Percentiles rank a stretch among this genome's conserved stretches.
Conservation (phyloP, 176 grass and related monocot genomes). For the Ampelocalamus luodianensis region DNA sequence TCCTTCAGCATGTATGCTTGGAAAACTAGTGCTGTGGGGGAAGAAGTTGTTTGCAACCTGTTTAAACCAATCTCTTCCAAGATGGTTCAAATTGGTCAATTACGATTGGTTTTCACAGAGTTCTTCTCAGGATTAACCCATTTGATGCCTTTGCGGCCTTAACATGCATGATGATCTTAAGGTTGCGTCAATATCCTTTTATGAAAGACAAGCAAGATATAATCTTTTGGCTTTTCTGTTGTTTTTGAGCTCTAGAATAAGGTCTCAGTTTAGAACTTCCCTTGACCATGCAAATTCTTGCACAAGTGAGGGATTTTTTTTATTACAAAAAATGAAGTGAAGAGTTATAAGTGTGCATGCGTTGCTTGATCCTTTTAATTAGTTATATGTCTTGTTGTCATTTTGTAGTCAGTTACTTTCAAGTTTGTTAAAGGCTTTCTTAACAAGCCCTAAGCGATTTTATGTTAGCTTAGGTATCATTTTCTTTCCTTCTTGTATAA, state of each 20-base stretch:
- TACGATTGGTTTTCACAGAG: background rate
- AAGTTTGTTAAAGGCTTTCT: conserved; percentile 55
- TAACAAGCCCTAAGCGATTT: background rate
- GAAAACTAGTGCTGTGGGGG: background rate
- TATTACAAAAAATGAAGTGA: no score
- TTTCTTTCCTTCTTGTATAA: conserved; percentile 24
- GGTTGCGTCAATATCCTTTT: background rate
- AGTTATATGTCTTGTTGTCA: background rate
- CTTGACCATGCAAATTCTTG: background rate
- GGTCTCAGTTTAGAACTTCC: background rate
- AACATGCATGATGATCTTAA: background rate
- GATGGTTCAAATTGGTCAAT: background rate
- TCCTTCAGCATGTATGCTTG: background rate
- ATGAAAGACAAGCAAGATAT: background rate
- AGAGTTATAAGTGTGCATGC: background rate
- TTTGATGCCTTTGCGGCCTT: background rate
- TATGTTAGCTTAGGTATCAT: conserved; percentile 27
- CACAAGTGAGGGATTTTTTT: background rate
- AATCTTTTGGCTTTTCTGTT: background rate
- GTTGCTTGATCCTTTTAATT: conserved; percentile 1
- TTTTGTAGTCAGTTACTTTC: conserved; percentile 44
- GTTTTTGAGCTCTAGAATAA: background rate
- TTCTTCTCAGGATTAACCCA: background rate
- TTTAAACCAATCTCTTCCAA: background rate
- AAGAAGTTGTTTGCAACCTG: background rate